phyloP scores from a whole-genome alignment of 2,329 filamentous ascomycete species.

The Dactylellina drechsleri region DNA sequence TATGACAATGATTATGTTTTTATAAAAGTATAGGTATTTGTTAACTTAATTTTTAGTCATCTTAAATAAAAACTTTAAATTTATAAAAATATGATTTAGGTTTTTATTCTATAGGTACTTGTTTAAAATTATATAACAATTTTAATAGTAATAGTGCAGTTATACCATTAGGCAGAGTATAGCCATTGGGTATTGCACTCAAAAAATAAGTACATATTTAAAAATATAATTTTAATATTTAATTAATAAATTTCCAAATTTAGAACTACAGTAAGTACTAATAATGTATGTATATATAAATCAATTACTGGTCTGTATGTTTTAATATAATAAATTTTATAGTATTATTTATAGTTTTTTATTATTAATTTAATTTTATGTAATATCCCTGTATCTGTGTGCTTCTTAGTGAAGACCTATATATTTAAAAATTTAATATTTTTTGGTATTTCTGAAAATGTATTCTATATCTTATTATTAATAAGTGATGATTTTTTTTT shows the following conservation, averaged over 20 bases:
- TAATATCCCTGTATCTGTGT: no score
- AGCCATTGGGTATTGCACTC: no score
- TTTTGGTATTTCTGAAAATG: neutral
- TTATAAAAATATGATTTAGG: neutral
- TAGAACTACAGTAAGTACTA: neutral
- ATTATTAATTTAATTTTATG: conserved; percentile 1
- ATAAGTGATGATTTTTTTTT: conserved; percentile 1
- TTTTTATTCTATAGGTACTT: no score
- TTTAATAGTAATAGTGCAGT: no score
- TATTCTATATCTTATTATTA: neutral
- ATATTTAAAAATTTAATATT: neutral
- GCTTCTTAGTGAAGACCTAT: no score
- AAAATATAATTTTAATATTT: no score
- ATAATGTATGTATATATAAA: conserved; percentile 14
- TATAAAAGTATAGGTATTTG: neutral
- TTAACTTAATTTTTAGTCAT: neutral
- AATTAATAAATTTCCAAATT: neutral
- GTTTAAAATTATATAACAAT: no score
- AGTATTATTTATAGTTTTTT: conserved; percentile 1
- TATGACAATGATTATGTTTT: no score
- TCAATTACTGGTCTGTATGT: conserved; percentile 8
- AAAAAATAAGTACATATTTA: no score
- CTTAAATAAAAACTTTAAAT: conserved; percentile 2
- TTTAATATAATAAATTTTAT: conserved; percentile 9
- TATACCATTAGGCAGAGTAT: no score